Conservation (phyloP, 352 stramenopile species). For the Globisporangium cylindrosporum region DNA sequence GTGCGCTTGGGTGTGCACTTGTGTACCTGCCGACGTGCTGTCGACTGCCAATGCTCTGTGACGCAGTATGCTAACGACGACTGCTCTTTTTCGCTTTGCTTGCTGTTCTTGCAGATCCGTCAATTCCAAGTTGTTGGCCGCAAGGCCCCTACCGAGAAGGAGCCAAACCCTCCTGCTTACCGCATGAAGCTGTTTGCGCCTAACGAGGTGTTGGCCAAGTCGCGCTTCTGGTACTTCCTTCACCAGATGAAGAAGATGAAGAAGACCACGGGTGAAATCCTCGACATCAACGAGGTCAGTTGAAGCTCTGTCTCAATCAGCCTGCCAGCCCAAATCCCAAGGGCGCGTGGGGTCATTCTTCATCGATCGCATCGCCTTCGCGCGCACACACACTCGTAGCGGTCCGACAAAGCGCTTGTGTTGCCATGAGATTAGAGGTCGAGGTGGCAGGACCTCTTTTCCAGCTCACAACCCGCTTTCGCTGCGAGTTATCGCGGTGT, state of each 20-base stretch:
- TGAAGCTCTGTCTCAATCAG: constrained; percentile 1
- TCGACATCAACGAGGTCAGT: constrained; percentile 97
- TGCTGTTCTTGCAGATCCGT: constrained; percentile 75
- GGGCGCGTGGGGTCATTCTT: not conserved
- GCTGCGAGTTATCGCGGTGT: constrained; percentile 56
- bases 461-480: constrained; percentile 88
- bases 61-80: not conserved
- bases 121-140: constrained; percentile 99
- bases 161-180: constrained; percentile 98
- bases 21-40: not conserved
- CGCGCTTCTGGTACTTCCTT: constrained; percentile 99
- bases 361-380: not conserved
- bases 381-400: constrained; percentile 36
- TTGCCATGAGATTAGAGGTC: constrained; percentile 77
- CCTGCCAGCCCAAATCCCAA: not conserved
- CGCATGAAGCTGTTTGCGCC: constrained; percentile 98
- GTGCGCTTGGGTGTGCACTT: not conserved
- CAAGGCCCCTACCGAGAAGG: constrained; percentile 97
- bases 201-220: constrained; percentile 98
- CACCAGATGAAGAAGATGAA: constrained; percentile 99
- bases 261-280: constrained; percentile 99
- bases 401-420: constrained; percentile 66
- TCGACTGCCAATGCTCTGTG: not conserved
- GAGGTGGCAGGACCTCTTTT: constrained; percentile 27
- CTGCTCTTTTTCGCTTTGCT: not conserved